Conservation (phyloP, 192 early-diverging fungal genomes). For the Umbelopsis ramanniana region DNA sequence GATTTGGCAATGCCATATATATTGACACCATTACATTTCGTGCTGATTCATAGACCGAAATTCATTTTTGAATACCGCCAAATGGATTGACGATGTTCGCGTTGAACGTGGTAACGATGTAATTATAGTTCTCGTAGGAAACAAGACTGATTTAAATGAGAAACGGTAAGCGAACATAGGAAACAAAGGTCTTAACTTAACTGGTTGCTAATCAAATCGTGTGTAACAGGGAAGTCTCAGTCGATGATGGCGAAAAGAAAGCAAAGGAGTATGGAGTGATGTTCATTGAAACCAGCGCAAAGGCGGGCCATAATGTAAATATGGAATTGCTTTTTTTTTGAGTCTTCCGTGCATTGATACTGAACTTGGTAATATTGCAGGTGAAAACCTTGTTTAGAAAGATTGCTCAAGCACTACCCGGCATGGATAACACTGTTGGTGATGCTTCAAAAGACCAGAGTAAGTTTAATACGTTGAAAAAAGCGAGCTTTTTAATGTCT, state of each 20-base stretch:
- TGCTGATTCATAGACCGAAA: slow-evolving; percentile 70
- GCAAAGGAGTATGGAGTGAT: slow-evolving; percentile 95
- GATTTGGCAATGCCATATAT: background rate
- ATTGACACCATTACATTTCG: slow-evolving; percentile 8
- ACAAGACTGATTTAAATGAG: slow-evolving; percentile 98
- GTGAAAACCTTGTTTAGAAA: slow-evolving; percentile 96
- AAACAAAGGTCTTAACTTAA: background rate
- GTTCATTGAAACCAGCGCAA: slow-evolving; percentile 99
- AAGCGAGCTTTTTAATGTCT: background rate
- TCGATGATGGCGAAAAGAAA: slow-evolving; percentile 97
- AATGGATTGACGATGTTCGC: slow-evolving; percentile 99
- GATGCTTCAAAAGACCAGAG: slow-evolving; percentile 43
- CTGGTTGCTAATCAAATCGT: background rate
- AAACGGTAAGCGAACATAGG: slow-evolving; percentile 64
- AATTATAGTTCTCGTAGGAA: slow-evolving; percentile 97
- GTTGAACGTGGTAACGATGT: slow-evolving; percentile 98
- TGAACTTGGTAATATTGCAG: slow-evolving; percentile 19
- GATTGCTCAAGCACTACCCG: slow-evolving; percentile 91
- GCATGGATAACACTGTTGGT: slow-evolving; percentile 72
- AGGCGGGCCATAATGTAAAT: slow-evolving; percentile 92
- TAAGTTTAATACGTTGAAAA: background rate
- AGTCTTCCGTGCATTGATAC: background rate
- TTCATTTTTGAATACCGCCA: slow-evolving; percentile 95
- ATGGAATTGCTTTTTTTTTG: background rate
- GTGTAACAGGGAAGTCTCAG: slow-evolving; percentile 78